Base-by-base conservation (phyloP, 345 rosid species). In the Streptanthus diversifolius region DNA sequence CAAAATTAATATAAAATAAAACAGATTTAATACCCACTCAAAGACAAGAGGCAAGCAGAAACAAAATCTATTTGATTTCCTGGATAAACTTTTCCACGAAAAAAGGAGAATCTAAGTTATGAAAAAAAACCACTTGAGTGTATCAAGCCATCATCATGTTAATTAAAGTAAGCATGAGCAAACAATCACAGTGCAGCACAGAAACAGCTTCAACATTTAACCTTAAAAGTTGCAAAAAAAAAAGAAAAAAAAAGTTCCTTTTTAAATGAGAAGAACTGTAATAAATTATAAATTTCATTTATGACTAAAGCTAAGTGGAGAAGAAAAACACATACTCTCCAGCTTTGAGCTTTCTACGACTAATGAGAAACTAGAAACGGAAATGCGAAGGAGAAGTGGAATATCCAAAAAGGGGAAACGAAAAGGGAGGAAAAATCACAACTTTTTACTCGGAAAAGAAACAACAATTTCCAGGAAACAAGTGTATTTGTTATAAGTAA, bases 11-110 rank as follows among this genome's bases (percentile, higher is more conserved):
- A 58, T 25, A 73, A 58, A 30, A 5, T 13, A 18, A 54, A 30
- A 19, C 68, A 61, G 62, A 24, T 48, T 48, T 49, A 74, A 25
- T 36, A 73, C 61, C 59, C 27, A 25, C 73, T 77, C 73, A 60
- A 56, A 72, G 60, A 51, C 63, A 71, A 72, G 44, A 72, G 44
- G 29, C 53, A 59, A 61, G 11, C 17, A 63, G 44, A 29, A 33
- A 36, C 15, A 5, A 73, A 48, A 72, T 75, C 48, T 59, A 79
- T 62, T 71, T 75, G 70, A 76, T 71, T 82, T 69, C 60, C 12
- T 33, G 35, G 76, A 81, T 77, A 73, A 67, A 37, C 9, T 30
- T 33, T 52, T 18, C 18, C 15, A 27, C 9, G 52, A 36, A 63
- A 76, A 25, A 70, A 48, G 55, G 55, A 53, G 65, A 68, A 69